Evolutionary conservation across 805 yeast species (phyloP).

Genomic region (Schwanniomyces vanrijiae): DNA sequence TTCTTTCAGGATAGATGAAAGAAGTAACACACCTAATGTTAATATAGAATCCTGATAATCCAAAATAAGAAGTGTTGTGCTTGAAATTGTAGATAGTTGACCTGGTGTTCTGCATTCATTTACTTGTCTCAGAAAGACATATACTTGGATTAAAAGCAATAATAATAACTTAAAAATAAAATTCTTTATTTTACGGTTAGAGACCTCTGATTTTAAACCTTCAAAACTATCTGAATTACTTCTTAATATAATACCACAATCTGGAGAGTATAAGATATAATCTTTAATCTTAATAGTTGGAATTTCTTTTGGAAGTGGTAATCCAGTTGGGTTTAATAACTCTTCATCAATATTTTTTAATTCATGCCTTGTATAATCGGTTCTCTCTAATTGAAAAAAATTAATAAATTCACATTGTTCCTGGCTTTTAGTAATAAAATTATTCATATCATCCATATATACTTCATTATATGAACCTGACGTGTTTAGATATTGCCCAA

Average conservation of each 20-base stretch:
- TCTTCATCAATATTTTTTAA: constrained; percentile 70
- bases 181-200: constrained; percentile 31
- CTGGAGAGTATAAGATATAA: constrained; percentile 80
- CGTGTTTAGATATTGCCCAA: constrained; percentile 44
- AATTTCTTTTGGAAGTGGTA: constrained; percentile 56
- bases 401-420: constrained; percentile 68
- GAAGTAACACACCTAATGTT: constrained; percentile 59
- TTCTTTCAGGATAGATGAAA: constrained; percentile 50
- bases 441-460: constrained; percentile 36
- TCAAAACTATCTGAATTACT: constrained; percentile 15
- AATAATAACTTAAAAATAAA: constrained; percentile 47
- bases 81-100: constrained; percentile 66
- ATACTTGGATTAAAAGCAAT: constrained; percentile 49
- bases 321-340: constrained; percentile 68
- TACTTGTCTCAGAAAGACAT: constrained; percentile 67
- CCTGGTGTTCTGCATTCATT: constrained; percentile 76
- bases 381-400: constrained; percentile 68
- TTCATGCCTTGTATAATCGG: constrained; percentile 52
- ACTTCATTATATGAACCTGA: constrained; percentile 42
- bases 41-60: constrained; percentile 72
- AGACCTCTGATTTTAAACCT: constrained; percentile 63
- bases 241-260: constrained; percentile 66
- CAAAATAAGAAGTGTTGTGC: constrained; percentile 53
- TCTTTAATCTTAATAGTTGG: constrained; percentile 57
- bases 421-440: constrained; percentile 28